phyloP scores from a whole-genome alignment of 2,329 filamentous ascomycete species.

The Cladophialophora bantiana region DNA sequence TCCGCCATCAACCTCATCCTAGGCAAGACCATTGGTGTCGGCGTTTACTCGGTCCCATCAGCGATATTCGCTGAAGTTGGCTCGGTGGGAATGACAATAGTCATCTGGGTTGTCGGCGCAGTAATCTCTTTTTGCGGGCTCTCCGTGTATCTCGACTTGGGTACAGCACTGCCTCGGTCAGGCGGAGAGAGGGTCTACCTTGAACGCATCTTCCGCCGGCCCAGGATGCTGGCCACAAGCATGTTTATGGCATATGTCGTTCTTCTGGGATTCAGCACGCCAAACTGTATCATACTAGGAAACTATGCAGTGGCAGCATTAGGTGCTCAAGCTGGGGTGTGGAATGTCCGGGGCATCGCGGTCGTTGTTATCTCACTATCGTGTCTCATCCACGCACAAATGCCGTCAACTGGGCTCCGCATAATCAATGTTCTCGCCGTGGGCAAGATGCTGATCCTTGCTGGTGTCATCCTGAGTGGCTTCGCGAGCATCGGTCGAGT shows the following conservation, averaged over 20 bases:
- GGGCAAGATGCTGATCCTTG: slow-evolving; percentile 58
- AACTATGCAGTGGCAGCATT: slow-evolving; percentile 55
- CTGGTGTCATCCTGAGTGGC: slow-evolving; percentile 56
- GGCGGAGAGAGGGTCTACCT: slow-evolving; percentile 64
- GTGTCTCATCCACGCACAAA: slow-evolving; percentile 55
- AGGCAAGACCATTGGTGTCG: slow-evolving; percentile 49
- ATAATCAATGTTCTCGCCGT: slow-evolving; percentile 59
- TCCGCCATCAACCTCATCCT: slow-evolving; percentile 45
- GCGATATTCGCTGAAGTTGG: slow-evolving; percentile 62
- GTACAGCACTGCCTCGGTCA: slow-evolving; percentile 54
- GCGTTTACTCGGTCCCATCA: slow-evolving; percentile 63
- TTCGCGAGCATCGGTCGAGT: slow-evolving; percentile 45
- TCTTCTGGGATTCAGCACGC: slow-evolving; percentile 59
- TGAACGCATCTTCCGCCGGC: slow-evolving; percentile 60
- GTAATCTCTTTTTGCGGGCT: slow-evolving; percentile 56
- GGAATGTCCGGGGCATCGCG: slow-evolving; percentile 59
- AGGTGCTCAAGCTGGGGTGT: slow-evolving; percentile 48
- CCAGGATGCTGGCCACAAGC: slow-evolving; percentile 60
- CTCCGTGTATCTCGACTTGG: slow-evolving; percentile 57
- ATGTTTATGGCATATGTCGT: slow-evolving; percentile 61
- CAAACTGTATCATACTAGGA: slow-evolving; percentile 61
- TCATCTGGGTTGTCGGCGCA: slow-evolving; percentile 62
- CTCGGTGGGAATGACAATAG: slow-evolving; percentile 61
- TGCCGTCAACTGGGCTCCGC: slow-evolving; percentile 55
- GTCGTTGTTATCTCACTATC: slow-evolving; percentile 55